These are phyloP conservation scores for Saccharomyces hybrid DNA, from an alignment of 1,139 yeast species.

Conservation along the genomic window DNA sequence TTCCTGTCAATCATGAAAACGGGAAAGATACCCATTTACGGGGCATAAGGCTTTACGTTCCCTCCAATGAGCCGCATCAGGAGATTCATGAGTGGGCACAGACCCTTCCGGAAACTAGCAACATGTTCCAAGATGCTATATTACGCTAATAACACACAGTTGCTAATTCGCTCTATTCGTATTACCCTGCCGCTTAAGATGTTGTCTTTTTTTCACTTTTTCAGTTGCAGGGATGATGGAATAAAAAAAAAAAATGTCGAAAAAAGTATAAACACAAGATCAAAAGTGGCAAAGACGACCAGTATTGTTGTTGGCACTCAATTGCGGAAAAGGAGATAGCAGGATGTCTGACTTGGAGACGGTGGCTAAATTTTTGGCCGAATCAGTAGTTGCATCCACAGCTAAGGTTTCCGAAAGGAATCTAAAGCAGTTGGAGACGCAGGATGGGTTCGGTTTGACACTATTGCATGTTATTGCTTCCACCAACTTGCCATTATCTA, in stretches of 20 bases:
- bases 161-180: background rate
- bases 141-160: constrained; percentile 11
- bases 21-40: constrained; percentile 94
- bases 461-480: constrained; percentile 75
- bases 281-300: background rate
- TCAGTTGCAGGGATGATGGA: background rate
- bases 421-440: constrained; percentile 53
- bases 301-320: background rate
- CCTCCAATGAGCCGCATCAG: constrained; percentile 21
- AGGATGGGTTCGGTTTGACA: constrained; percentile 67
- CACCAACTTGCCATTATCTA: constrained; percentile 43
- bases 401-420: constrained; percentile 58
- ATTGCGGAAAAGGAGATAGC: background rate
- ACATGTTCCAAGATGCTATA: constrained; percentile 32
- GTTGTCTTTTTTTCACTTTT: background rate
- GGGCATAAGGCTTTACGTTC: constrained; percentile 53
- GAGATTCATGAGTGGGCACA: constrained; percentile 1
- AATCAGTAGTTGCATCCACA: constrained; percentile 36
- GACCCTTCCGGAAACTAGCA: constrained; percentile 22
- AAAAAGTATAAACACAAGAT: background rate
- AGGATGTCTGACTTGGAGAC: constrained; percentile 35
- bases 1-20: constrained; percentile 82
- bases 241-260: background rate
- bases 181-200: background rate
- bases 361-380: constrained; percentile 33